Conservation (phyloP, 495 filamentous ascomycete genomes). For the Tuber umbilicatum region DNA sequence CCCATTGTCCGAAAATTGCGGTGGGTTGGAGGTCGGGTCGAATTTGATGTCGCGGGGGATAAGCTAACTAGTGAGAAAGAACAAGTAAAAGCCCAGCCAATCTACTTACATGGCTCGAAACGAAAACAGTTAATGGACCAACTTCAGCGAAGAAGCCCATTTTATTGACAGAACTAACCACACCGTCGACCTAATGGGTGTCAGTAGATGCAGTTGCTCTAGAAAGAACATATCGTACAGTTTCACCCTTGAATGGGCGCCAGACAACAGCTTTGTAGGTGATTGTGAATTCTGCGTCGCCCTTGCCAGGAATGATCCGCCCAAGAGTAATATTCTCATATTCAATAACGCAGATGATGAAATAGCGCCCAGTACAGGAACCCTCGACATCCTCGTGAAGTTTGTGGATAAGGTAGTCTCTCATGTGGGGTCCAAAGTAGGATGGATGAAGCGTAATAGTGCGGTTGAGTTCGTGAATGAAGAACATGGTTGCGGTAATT, state of each 20-base stretch:
- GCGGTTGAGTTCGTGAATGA: constrained; percentile 90
- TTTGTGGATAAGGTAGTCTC: constrained; percentile 75
- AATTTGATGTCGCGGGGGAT: constrained; percentile 89
- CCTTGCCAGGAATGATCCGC: constrained; percentile 79
- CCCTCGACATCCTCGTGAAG: constrained; percentile 90
- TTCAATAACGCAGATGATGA: constrained; percentile 94
- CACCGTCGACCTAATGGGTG: constrained; percentile 70
- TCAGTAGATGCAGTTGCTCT: not conserved
- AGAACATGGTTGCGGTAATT: constrained; percentile 70
- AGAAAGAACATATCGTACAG: constrained; percentile 55
- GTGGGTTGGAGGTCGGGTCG: constrained; percentile 80
- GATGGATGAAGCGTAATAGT: constrained; percentile 90
- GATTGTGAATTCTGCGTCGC: constrained; percentile 87
- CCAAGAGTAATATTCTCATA: constrained; percentile 86
- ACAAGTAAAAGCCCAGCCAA: constrained; percentile 17
- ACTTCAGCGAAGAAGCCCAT: constrained; percentile 89
- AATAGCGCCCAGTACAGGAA: constrained; percentile 84
- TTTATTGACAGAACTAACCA: constrained; percentile 80
- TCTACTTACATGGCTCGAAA: constrained; percentile 69
- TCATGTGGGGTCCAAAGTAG: constrained; percentile 86
- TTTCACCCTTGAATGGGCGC: constrained; percentile 94
- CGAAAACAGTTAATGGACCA: constrained; percentile 81
- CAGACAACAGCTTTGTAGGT: constrained; percentile 93
- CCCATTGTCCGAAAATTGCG: constrained; percentile 76
- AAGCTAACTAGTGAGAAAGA: constrained; percentile 53